phyloP scores from a whole-genome alignment of 306 rosid species.

The Myrica gale region DNA sequence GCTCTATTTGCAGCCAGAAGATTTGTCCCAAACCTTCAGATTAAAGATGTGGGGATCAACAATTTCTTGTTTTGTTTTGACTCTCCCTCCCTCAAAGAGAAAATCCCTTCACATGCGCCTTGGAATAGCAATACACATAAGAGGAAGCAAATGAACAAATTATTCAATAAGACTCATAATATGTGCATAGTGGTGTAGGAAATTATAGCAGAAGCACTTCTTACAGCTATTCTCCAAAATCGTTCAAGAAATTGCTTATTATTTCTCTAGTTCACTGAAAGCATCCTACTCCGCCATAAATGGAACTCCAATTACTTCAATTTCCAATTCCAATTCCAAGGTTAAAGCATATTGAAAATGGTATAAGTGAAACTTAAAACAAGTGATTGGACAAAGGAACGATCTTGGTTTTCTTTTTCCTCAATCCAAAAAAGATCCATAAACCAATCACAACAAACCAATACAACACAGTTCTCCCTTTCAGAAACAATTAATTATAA shows the following conservation, averaged over 20 bases:
- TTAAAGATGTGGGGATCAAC: too few relatives aligned
- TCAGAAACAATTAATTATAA: background rate
- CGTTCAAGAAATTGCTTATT: background rate
- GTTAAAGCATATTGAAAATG: background rate
- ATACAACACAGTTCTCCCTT: background rate
- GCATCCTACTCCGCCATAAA: background rate
- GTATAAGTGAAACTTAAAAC: background rate
- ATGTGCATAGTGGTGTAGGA: background rate
- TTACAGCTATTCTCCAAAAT: too few relatives aligned
- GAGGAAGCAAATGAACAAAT: background rate
- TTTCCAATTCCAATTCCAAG: background rate
- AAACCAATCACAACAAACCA: background rate
- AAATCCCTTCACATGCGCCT: too few relatives aligned
- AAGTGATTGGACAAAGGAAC: background rate
- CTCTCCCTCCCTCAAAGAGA: too few relatives aligned
- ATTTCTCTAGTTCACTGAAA: background rate
- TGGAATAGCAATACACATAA: slow-evolving; percentile 20
- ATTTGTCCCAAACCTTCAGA: too few relatives aligned
- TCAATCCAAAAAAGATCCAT: background rate
- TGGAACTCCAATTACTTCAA: background rate
- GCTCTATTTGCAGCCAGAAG: too few relatives aligned
- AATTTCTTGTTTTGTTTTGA: too few relatives aligned
- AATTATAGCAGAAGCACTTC: background rate
- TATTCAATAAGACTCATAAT: background rate
- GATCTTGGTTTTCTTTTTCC: too few relatives aligned